Base-by-base conservation (phyloP, 106 monocot genomes). In the Amphibolis antarctica region DNA sequence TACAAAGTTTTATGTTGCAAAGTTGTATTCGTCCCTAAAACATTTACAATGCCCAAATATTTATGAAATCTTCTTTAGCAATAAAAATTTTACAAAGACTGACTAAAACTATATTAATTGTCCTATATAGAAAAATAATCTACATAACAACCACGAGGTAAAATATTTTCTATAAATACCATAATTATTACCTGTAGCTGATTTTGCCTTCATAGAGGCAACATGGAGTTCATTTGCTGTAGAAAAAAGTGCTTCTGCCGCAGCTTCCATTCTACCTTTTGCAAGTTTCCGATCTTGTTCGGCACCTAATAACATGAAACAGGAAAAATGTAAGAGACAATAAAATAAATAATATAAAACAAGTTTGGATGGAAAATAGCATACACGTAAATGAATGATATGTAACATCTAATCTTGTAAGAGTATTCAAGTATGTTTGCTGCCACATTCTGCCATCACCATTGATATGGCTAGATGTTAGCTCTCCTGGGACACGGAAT, bases 321-420 rank as follows among this genome's bases (percentile, higher is more conserved):
- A 50, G 49, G 21, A 66, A 59, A 11, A 45, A 53, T 15, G 21
- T 42, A 60, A 60, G 9, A 3, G 21, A 63, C 25, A 17, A 43
- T 24, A 25, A 22, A 25, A 58, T 9, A 22, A 31, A 54, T 17
- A 51, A 54, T 25, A 56, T 56, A 6, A 14, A 25, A 56, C 56
- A 2, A 26, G n/a, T 22, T 20, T 36, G 14, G 27, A 7, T 14
- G 20, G 42, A 42, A 28, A 19, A 36, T n/a, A 28, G 28, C 84
- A 59, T 55, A 98, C 98, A 64, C 69, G 70, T 77, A 78, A 91
- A 98, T 68, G 90, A 82, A 75, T 82, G 91, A 82, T 79, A 85
- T 43, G 80, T 43, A 50, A 62, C 62, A 77, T 91, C 91, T 70
- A 98, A 74, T 75, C 70, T 82, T 53, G 75, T 85, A 23, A 98